Conservation (phyloP, 495 filamentous ascomycete species). For the Chaetomidium leptoderma region DNA sequence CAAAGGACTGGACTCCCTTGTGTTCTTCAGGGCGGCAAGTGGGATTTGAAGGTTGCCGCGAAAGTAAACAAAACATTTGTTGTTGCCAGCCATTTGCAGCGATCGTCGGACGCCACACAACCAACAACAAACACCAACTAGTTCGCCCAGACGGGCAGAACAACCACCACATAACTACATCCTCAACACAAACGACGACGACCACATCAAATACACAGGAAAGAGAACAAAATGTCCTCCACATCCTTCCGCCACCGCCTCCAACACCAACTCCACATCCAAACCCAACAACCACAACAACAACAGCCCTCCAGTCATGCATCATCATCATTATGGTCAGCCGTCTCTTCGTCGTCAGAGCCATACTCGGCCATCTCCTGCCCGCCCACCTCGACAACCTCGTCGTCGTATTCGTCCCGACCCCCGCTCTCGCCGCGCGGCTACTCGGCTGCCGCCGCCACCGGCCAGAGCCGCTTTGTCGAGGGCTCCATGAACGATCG, state of each 20-base stretch:
- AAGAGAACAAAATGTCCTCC: not conserved
- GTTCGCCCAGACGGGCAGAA: too few species aligned
- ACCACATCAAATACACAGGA: not conserved
- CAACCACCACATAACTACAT: not conserved
- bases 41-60: too few species aligned
- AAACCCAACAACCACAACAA: not conserved
- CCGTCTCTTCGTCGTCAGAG: not conserved
- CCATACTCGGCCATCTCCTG: not conserved
- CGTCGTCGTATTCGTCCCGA: not conserved
- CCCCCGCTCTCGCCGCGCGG: constrained; percentile 1
- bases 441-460: constrained; percentile 10
- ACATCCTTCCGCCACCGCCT: constrained; percentile 8
- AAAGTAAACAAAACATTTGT: not conserved
- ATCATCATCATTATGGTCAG: not conserved
- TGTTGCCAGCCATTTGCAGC: not conserved
- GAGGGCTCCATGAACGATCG: constrained; percentile 78
- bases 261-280: not conserved
- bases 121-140: not conserved
- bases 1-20: too few species aligned
- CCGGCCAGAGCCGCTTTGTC: constrained; percentile 48
- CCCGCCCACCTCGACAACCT: not conserved
- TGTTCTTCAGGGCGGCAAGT: too few species aligned
- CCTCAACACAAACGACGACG: not conserved
- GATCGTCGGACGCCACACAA: not conserved
- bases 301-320: not conserved